Conservation (phyloP, 2,329 filamentous ascomycete genomes). For the Bipolaris zeicola region DNA sequence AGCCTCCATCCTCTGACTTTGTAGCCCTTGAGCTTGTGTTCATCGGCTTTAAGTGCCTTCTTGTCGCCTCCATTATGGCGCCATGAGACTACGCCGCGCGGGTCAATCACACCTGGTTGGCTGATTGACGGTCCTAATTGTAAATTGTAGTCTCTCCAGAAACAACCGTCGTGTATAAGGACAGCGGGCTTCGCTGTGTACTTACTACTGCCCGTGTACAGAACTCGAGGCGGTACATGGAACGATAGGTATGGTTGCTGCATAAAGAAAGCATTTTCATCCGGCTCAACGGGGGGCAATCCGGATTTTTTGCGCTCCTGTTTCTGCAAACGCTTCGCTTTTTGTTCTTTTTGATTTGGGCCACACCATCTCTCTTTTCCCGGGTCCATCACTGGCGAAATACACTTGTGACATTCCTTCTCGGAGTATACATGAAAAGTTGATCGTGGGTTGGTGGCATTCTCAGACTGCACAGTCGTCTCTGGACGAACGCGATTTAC, state of each 20-base stretch:
- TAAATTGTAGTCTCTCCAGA: conserved; percentile 40
- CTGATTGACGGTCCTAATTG: conserved; percentile 34
- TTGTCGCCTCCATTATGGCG: conserved; percentile 25
- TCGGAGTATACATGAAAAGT: conserved; percentile 5
- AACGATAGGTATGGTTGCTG: conserved; percentile 41
- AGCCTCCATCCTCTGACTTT: conserved; percentile 38
- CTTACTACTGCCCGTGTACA: conserved; percentile 30
- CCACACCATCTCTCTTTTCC: conserved; percentile 5
- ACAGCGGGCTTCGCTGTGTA: conserved; percentile 21
- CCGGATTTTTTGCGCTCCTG: conserved; percentile 16
- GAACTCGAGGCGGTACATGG: conserved; percentile 34
- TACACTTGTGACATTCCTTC: neutral
- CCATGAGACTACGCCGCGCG: conserved; percentile 36
- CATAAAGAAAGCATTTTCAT: conserved; percentile 33
- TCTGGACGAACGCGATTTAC: neutral
- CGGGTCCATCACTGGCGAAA: neutral
- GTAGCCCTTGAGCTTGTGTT: conserved; percentile 33
- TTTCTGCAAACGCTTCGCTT: conserved; percentile 12
- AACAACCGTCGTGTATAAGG: conserved; percentile 31
- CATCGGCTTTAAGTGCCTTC: conserved; percentile 14
- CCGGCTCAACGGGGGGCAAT: conserved; percentile 3
- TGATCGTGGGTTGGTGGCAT: neutral
- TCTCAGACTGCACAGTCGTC: neutral
- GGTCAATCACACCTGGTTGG: conserved; percentile 32
- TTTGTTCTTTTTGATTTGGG: conserved; percentile 11